phyloP scores from a whole-genome alignment of 2,329 filamentous ascomycete species.

The Clonostachys solani region DNA sequence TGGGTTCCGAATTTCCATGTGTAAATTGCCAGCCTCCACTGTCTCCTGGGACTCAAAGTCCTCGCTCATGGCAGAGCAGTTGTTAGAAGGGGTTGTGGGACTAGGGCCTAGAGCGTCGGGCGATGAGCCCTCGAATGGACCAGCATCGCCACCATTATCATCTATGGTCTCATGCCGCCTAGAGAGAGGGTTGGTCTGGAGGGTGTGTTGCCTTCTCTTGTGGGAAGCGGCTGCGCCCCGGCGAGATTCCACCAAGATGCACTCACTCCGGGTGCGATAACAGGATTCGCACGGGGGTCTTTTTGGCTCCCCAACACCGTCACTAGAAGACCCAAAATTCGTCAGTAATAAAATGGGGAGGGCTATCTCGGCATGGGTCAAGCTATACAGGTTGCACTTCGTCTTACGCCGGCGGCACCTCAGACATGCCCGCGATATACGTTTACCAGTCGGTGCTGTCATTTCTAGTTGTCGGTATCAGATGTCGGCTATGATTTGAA shows the following conservation, averaged over 20 bases:
- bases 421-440: constrained; percentile 6
- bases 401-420: constrained; percentile 8
- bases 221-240: constrained; percentile 1
- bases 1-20: constrained; percentile 7
- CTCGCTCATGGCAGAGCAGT: background rate
- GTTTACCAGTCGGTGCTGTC: constrained; percentile 6
- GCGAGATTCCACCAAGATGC: constrained; percentile 1
- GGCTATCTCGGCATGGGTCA: background rate
- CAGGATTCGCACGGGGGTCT: constrained; percentile 3
- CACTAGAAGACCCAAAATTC: background rate
- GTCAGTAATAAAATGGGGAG: background rate
- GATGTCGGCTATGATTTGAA: too few species aligned
- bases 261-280: constrained; percentile 1
- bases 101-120: too few species aligned
- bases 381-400: constrained; percentile 7
- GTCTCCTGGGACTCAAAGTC: background rate
- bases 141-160: background rate
- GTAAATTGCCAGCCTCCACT: background rate
- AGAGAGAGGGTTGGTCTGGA: background rate
- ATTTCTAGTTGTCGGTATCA: background rate
- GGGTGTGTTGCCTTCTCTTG: background rate
- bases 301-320: constrained; percentile 3
- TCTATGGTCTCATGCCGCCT: background rate
- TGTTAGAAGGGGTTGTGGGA: too few species aligned
- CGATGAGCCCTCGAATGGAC: too few species aligned